A percentile compares a stretch with the other conserved stretches of the same genome.
These are phyloP conservation scores for Basidiobolus meristosporus DNA, from an alignment of 371 early-diverging fungal genomes.

Conservation along the genomic window DNA sequence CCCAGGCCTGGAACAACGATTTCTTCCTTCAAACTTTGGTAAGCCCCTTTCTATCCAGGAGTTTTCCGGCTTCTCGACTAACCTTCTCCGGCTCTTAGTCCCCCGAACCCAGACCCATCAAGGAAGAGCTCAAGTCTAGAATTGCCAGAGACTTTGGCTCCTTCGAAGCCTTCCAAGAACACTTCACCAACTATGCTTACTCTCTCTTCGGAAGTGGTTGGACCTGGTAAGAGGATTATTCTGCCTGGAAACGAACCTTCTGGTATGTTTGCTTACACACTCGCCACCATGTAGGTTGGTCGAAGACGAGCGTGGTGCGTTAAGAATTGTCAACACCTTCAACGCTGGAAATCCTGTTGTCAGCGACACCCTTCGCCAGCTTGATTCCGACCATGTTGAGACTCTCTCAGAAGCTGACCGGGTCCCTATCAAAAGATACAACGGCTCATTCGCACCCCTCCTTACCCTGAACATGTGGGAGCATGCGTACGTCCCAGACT, in stretches of 20 bases:
- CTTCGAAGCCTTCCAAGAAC: slow-evolving; percentile 21
- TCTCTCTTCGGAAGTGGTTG: slow-evolving; percentile 38
- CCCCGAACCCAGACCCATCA: slow-evolving; percentile 5
- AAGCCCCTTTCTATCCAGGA: neutral
- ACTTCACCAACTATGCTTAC: slow-evolving; percentile 21
- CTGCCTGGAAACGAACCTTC: too few species aligned
- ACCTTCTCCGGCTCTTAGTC: neutral
- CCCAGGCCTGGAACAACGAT: slow-evolving; percentile 44
- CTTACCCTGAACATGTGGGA: slow-evolving; percentile 39
- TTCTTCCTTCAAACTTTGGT: slow-evolving; percentile 32
- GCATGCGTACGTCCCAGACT: slow-evolving; percentile 32
- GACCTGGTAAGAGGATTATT: slow-evolving; percentile 16
- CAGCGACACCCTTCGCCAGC: slow-evolving; percentile 4
- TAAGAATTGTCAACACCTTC: slow-evolving; percentile 27
- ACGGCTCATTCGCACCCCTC: slow-evolving; percentile 10
- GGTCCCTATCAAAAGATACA: neutral
- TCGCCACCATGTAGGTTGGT: slow-evolving; percentile 14
- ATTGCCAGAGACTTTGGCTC: slow-evolving; percentile 14
- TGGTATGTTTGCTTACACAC: neutral
- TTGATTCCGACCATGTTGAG: neutral
- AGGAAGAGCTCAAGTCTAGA: slow-evolving; percentile 7
- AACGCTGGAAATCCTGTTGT: slow-evolving; percentile 18
- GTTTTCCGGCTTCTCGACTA: neutral
- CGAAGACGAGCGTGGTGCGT: slow-evolving; percentile 16
- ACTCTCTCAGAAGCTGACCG: too few species aligned